Evolutionary conservation across 2,329 filamentous ascomycete species (phyloP).

Genomic region (Verticillium zaregamsianum): DNA sequence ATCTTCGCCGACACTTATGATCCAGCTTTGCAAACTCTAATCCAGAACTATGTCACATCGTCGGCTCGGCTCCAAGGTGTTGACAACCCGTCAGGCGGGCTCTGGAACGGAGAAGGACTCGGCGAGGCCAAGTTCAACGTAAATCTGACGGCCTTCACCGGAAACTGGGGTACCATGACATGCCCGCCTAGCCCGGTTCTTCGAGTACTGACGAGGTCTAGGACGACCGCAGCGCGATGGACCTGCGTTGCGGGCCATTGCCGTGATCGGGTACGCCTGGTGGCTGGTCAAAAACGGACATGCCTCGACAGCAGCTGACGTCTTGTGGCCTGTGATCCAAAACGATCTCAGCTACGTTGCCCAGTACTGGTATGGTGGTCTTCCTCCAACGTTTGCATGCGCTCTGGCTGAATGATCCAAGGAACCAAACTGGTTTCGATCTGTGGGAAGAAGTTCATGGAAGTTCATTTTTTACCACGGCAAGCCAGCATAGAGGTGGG

Average conservation of each 20-base stretch:
- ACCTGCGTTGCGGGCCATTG: slow-evolving; percentile 70
- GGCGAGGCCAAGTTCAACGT: slow-evolving; percentile 73
- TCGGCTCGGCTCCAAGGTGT: slow-evolving; percentile 65
- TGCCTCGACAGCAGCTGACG: slow-evolving; percentile 46
- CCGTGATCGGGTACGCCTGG: slow-evolving; percentile 67
- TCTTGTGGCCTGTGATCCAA: slow-evolving; percentile 68
- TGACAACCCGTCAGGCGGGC: slow-evolving; percentile 62
- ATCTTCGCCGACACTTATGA: slow-evolving; percentile 58
- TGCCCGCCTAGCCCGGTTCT: fast-evolving
- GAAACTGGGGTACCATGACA: slow-evolving; percentile 52
- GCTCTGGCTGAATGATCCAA: slow-evolving; percentile 12
- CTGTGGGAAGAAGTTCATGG: slow-evolving; percentile 80
- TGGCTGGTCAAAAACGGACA: slow-evolving; percentile 67
- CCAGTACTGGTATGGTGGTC: slow-evolving; percentile 56
- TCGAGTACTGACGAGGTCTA: slow-evolving; percentile 13
- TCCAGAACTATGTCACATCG: slow-evolving; percentile 64
- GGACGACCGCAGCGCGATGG: slow-evolving; percentile 76
- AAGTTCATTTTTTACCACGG: slow-evolving; percentile 75
- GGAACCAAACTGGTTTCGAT: slow-evolving; percentile 63
- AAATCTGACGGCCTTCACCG: slow-evolving; percentile 60
- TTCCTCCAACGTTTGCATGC: neutral
- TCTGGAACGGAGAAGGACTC: slow-evolving; percentile 49
- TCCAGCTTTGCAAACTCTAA: slow-evolving; percentile 49
- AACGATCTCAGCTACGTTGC: slow-evolving; percentile 75
- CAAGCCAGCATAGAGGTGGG: slow-evolving; percentile 61